Evolutionary conservation across 768 basidiomycete species (phyloP).

Genomic region (Boletus tylopilopsis): DNA sequence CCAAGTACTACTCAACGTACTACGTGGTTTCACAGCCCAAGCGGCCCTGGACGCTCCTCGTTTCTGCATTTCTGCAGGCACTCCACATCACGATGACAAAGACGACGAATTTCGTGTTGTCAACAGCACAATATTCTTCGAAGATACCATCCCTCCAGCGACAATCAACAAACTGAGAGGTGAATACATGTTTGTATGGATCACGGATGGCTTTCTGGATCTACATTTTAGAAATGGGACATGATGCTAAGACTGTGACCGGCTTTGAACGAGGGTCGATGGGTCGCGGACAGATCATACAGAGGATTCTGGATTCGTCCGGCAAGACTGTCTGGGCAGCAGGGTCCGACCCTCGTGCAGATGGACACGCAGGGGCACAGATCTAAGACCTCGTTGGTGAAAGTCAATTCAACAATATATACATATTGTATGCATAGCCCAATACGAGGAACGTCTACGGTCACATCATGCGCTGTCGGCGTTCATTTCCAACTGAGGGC

Average conservation of each 20-base stretch:
- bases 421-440: not conserved
- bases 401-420: not conserved
- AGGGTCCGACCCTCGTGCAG: conserved; percentile 84
- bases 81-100: conserved; percentile 53
- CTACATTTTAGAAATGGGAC: conserved; percentile 74
- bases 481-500: conserved; percentile 54
- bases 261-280: conserved; percentile 64
- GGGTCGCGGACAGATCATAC: conserved; percentile 89
- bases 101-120: conserved; percentile 51
- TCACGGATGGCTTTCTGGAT: not conserved
- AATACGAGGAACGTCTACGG: not conserved
- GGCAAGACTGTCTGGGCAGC: conserved; percentile 90
- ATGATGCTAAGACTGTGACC: conserved; percentile 61
- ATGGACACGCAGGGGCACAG: conserved; percentile 85
- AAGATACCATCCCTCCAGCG: conserved; percentile 68
- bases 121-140: conserved; percentile 85
- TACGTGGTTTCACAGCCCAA: conserved; percentile 85
- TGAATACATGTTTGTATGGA: conserved; percentile 27
- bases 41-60: conserved; percentile 91
- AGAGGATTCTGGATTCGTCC: conserved; percentile 61
- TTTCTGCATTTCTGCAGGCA: conserved; percentile 91
- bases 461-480: conserved; percentile 60
- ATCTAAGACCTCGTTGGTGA: conserved; percentile 42
- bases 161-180: conserved; percentile 68
- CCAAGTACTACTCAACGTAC: conserved; percentile 87